Evolutionary conservation across 345 rosid genomes (phyloP).

Genomic region (Eucalyptus lansdowneana): DNA sequence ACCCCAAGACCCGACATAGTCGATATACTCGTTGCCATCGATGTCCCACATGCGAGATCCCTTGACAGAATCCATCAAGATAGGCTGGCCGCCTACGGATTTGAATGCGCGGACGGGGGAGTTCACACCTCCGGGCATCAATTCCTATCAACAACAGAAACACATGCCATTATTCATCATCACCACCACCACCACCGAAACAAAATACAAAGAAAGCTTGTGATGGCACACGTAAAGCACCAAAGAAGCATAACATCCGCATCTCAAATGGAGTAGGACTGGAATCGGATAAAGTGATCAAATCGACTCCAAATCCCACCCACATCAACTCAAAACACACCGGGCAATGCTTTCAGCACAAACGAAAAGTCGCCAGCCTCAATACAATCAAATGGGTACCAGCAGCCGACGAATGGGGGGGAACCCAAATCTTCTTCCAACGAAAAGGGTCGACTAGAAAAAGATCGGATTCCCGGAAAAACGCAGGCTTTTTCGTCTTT

Average conservation of each 20-base stretch:
- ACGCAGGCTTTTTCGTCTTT: neutral
- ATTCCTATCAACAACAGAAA: constrained; percentile 22
- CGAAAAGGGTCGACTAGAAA: neutral
- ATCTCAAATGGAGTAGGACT: neutral
- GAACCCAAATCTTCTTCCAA: neutral
- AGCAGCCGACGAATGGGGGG: neutral
- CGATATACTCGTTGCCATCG: constrained; percentile 91
- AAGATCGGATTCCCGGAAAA: neutral
- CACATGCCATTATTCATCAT: neutral
- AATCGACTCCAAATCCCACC: neutral
- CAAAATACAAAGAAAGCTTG: neutral
- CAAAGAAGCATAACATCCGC: neutral
- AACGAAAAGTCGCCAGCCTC: neutral
- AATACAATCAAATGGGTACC: neutral
- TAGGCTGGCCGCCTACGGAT: constrained; percentile 95
- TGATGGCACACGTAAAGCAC: neutral
- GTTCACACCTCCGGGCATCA: constrained; percentile 97
- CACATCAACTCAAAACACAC: neutral
- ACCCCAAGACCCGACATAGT: constrained; percentile 98
- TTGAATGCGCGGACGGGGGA: constrained; percentile 97
- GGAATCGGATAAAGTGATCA: neutral
- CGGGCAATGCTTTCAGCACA: neutral
- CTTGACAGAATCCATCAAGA: constrained; percentile 78
- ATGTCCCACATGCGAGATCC: constrained; percentile 94
- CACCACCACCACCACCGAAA: neutral